Evolutionary conservation across 2,329 filamentous ascomycete genomes (phyloP).

Genomic region (Verticillium nonalfalfae): DNA sequence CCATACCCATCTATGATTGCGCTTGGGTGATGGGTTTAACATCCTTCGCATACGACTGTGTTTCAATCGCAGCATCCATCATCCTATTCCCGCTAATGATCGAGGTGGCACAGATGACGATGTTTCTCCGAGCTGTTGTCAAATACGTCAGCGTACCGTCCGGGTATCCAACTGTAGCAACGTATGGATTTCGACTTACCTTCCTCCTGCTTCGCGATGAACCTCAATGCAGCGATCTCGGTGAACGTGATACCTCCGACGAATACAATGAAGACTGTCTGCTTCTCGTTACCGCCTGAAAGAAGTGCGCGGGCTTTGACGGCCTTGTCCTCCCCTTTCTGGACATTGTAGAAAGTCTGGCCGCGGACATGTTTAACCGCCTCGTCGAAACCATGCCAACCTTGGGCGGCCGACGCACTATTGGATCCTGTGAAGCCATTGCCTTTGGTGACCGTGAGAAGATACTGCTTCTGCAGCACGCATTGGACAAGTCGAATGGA

Average conservation of each 20-base stretch:
- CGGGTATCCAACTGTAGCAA: not conserved
- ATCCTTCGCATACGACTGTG: slow-evolving; percentile 50
- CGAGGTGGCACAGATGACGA: slow-evolving; percentile 89
- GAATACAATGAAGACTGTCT: slow-evolving; percentile 94
- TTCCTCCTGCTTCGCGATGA: slow-evolving; percentile 80
- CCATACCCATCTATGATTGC: not conserved
- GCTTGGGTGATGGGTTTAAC: not conserved
- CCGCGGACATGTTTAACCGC: slow-evolving; percentile 81
- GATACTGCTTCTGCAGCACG: slow-evolving; percentile 82
- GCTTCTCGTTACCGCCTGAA: slow-evolving; percentile 66
- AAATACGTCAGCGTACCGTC: not conserved
- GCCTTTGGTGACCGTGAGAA: slow-evolving; percentile 65
- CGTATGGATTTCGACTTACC: slow-evolving; percentile 31
- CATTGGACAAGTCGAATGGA: slow-evolving; percentile 89
- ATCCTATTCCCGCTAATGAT: slow-evolving; percentile 85
- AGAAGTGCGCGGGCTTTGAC: slow-evolving; percentile 79
- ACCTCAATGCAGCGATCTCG: slow-evolving; percentile 88
- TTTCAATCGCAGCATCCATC: slow-evolving; percentile 80
- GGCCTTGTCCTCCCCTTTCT: slow-evolving; percentile 89
- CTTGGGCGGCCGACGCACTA: slow-evolving; percentile 48
- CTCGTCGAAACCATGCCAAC: slow-evolving; percentile 93
- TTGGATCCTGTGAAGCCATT: slow-evolving; percentile 41
- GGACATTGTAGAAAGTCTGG: slow-evolving; percentile 83
- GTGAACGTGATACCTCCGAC: slow-evolving; percentile 95
- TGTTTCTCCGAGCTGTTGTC: slow-evolving; percentile 60